Base-by-base conservation (phyloP, 805 yeast species). In the Candida endomychidarum region DNA sequence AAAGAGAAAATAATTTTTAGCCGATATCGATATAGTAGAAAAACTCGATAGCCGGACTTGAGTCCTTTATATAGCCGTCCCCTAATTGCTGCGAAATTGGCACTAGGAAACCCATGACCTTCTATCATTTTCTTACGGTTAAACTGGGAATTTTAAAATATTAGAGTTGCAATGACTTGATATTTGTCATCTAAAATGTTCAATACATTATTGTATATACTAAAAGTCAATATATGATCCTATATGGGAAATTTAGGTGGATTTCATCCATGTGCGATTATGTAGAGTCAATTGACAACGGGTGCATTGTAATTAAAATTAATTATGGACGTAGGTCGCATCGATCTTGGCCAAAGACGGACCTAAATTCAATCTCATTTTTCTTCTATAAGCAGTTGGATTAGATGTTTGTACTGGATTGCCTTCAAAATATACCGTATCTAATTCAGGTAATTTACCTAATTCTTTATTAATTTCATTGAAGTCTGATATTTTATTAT, bases 361-460 rank as follows among this genome's bases (percentile, higher is more conserved):
- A 2, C 86, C 86, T 44, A 91, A 69, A 43, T 82, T 75, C 52
- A 93, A 69, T 49, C 77, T 78, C 34, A 93, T 57, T 58, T 93
- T 93, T 54, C 93, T 78, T 54, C 97, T 74, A 59, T 93, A 93
- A 37, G 89, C 80, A 1, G 93, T 81, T n/a, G 80, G 79, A 50
- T 84, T 83, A 15, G 75, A 58, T 20, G 64, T 50, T 53, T 93
- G 96, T 14, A 93, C 59, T 3, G 98, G 98, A 56, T 91, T 91
- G 7, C 93, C 91, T 63, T 93, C 99, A 48, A 93, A 80, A 57
- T 93, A 93, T 4, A 93, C 96, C 0, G 96, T 88, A 37, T 88
- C 95, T 38, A 93, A 67, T 5, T 75, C 67, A 1, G 78, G 75
- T 37, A 87, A 65, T 27, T 67, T 65, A 10, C 80, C 78, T 44